Evolutionary conservation across 2,329 filamentous ascomycete genomes (phyloP).

Genomic region (Metarhizium sp.): DNA sequence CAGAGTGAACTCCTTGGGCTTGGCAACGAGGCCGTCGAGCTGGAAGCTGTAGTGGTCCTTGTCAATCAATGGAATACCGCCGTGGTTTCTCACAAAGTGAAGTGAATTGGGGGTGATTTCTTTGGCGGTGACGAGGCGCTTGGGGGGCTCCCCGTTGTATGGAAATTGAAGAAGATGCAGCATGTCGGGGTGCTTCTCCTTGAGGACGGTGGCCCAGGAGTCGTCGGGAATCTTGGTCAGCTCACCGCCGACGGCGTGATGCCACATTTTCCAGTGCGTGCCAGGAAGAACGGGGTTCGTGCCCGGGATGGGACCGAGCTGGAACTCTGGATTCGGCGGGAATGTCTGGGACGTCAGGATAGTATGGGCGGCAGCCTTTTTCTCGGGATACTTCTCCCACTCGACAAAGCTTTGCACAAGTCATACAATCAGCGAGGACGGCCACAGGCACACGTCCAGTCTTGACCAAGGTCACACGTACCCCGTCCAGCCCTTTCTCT

Average conservation of each 20-base stretch:
- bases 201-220: slow-evolving; percentile 44
- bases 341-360: slow-evolving; percentile 26
- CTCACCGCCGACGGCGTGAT: slow-evolving; percentile 34
- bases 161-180: slow-evolving; percentile 53
- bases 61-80: slow-evolving; percentile 59
- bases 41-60: slow-evolving; percentile 41
- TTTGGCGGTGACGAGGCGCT: slow-evolving; percentile 43
- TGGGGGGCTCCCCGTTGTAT: slow-evolving; percentile 54
- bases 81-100: slow-evolving; percentile 42
- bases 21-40: slow-evolving; percentile 52
- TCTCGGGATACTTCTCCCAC: slow-evolving; percentile 62
- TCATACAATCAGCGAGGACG: not conserved
- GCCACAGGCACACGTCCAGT: not conserved
- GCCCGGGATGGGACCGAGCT: slow-evolving; percentile 42
- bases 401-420: slow-evolving; percentile 44
- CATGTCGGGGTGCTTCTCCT: slow-evolving; percentile 52
- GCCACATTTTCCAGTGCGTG: slow-evolving; percentile 48
- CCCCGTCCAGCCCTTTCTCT: slow-evolving; percentile 25
- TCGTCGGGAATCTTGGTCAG: slow-evolving; percentile 43
- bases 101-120: slow-evolving; percentile 49
- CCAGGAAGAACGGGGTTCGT: slow-evolving; percentile 50
- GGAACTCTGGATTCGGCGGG: slow-evolving; percentile 40
- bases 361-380: slow-evolving; percentile 49
- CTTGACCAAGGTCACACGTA: slow-evolving; percentile 7
- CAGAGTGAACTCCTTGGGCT: slow-evolving; percentile 46